Conservation (phyloP, 805 yeast species). For the Geotrichum ghanense region DNA sequence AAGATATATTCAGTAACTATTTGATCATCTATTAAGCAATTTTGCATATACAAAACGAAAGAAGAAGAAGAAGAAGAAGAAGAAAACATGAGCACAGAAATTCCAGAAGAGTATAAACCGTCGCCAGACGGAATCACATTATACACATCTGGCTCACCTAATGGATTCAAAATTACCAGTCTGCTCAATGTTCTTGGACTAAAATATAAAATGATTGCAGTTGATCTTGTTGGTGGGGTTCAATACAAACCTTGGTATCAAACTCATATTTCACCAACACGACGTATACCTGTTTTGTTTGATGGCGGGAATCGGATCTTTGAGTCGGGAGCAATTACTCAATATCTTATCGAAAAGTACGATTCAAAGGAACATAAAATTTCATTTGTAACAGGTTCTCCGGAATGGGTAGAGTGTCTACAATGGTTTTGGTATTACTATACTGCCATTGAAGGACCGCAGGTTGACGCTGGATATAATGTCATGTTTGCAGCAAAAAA, state of each 20-base stretch:
- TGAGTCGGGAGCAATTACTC: slow-evolving; percentile 53
- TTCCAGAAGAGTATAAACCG: neutral
- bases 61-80: no score
- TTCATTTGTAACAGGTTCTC: slow-evolving; percentile 27
- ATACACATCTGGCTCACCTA: slow-evolving; percentile 34
- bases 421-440: neutral
- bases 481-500: no score
- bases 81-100: no score
- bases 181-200: slow-evolving; percentile 25
- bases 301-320: slow-evolving; percentile 27
- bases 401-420: slow-evolving; percentile 30
- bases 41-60: no score
- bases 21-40: no score
- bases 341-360: slow-evolving; percentile 47
- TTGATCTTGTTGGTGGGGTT: slow-evolving; percentile 32
- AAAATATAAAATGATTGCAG: slow-evolving; percentile 25
- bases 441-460: neutral
- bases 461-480: neutral
- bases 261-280: slow-evolving; percentile 48
- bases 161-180: slow-evolving; percentile 30
- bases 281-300: slow-evolving; percentile 42
- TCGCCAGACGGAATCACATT: slow-evolving; percentile 24
- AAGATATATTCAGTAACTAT: no score
- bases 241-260: slow-evolving; percentile 46
- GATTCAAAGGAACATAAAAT: slow-evolving; percentile 43